Percentiles rank a stretch among this genome's conserved stretches.
Evolutionary conservation across 345 rosid genomes (phyloP).

Genomic region (Salix arbutifolia): DNA sequence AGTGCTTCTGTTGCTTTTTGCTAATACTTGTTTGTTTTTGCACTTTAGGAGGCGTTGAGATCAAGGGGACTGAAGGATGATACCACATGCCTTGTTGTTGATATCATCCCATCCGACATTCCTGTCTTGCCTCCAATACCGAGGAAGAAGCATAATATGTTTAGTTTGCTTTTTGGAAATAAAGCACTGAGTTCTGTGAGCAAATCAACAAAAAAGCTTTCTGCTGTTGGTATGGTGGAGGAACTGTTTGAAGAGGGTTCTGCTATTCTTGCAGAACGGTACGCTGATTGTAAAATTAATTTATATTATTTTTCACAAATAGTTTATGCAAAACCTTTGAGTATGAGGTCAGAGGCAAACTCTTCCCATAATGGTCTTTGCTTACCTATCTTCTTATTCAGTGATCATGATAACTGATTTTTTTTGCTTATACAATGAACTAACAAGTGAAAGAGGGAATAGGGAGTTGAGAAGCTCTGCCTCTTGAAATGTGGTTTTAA

Average conservation of each 20-base stretch:
- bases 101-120: conserved; percentile 77
- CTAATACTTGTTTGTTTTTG: conserved; percentile 9
- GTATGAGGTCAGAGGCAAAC: neutral
- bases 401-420: neutral
- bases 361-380: neutral
- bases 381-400: neutral
- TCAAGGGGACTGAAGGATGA: conserved; percentile 98
- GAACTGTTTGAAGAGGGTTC: conserved; percentile 99
- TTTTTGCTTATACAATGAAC: neutral
- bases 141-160: conserved; percentile 62
- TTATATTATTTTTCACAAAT: neutral
- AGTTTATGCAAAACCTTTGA: neutral
- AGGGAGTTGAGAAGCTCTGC: neutral
- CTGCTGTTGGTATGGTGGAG: conserved; percentile 90
- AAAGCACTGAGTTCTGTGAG: conserved; percentile 38
- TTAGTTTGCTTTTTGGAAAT: conserved; percentile 62
- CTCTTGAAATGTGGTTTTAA: neutral
- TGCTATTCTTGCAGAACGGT: conserved; percentile 96
- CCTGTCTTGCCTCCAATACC: conserved; percentile 65
- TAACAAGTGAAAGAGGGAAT: neutral
- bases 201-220: conserved; percentile 73
- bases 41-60: conserved; percentile 81
- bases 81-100: conserved; percentile 98
- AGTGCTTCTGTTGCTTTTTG: neutral
- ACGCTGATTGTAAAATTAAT: neutral